Evolutionary conservation across 345 rosid species (phyloP).

Genomic region (Turritis glabra): DNA sequence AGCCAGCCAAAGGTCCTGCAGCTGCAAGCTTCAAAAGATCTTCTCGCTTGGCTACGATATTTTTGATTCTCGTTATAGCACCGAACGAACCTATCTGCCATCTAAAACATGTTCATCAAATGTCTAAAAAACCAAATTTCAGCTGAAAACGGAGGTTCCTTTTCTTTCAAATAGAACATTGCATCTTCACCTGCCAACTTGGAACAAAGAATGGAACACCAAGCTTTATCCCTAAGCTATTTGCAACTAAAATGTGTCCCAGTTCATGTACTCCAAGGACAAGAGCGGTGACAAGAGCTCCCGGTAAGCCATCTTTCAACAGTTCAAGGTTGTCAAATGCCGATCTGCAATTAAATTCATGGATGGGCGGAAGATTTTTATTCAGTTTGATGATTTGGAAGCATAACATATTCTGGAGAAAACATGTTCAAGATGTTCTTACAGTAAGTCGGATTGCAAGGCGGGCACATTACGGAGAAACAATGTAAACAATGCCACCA

Average conservation of each 20-base stretch:
- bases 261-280: conserved; percentile 81
- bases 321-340: conserved; percentile 73
- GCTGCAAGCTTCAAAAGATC: conserved; percentile 87
- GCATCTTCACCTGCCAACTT: conserved; percentile 87
- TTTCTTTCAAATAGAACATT: conserved; percentile 9
- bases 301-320: conserved; percentile 76
- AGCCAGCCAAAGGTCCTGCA: conserved; percentile 96
- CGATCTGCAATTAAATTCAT: conserved; percentile 53
- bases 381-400: conserved; percentile 4
- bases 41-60: conserved; percentile 82
- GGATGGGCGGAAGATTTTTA: neutral
- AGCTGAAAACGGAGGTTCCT: conserved; percentile 7
- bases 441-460: conserved; percentile 81
- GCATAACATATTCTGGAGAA: neutral
- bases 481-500: conserved; percentile 74
- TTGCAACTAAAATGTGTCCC: conserved; percentile 73
- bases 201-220: conserved; percentile 95
- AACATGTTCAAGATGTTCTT: conserved; percentile 39
- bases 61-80: conserved; percentile 83
- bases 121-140: conserved; percentile 13
- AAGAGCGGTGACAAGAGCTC: conserved; percentile 82
- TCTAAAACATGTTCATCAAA: conserved; percentile 44
- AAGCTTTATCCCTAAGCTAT: conserved; percentile 63
- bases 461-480: conserved; percentile 92
- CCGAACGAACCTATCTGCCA: conserved; percentile 99